Base-by-base conservation (phyloP, 164 flowering plant genomes). In the Paratinospora sagittata region DNA sequence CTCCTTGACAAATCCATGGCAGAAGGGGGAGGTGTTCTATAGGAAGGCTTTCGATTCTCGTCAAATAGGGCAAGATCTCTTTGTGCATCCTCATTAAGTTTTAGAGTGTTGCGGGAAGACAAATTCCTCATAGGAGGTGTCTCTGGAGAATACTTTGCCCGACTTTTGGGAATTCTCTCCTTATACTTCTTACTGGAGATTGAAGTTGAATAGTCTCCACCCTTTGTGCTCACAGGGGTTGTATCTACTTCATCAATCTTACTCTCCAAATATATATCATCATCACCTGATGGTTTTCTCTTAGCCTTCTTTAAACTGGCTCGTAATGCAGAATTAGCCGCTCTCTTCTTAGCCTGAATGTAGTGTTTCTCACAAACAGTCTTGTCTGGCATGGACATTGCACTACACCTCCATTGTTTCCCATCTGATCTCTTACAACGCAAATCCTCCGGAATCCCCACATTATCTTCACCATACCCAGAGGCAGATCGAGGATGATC, bases 351-450 rank as follows among this genome's bases (percentile, higher is more conserved):
- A 11, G 98, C 98, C 77, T 92, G 98, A 66, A 88, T 84, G 74
- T 95, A 92, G 68, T 92, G 98, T 79, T 95, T 95, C 73, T 95
- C 97, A 67, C 99, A 92, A 8, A 95, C 99, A 3, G 97, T 92
- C 70, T 95, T 92, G 70, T 92, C 97, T 0, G 98, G 96, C 98
- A 95, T 95, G 17, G 97, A 95, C 90, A 87, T 80, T 45, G 97
- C 97, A 78, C 86, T 92, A 80, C 99, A 95, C 74, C 99, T 87
- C 99, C 99, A 91, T 70, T 95, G 99, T 65, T 92, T 95, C 67
- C 99, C 99, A 80, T 95, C 97, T 6, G 97, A 88, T 75, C 97
- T 87, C 84, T 92, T 95, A 85, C 98, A 92, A 14, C 97, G 89
- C 78, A 92, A 78, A 84, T 95, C 93, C 73, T 95, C 97, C 0